Evolutionary conservation across 352 stramenopile genomes (phyloP).

Genomic region (Pythium monospermum): DNA sequence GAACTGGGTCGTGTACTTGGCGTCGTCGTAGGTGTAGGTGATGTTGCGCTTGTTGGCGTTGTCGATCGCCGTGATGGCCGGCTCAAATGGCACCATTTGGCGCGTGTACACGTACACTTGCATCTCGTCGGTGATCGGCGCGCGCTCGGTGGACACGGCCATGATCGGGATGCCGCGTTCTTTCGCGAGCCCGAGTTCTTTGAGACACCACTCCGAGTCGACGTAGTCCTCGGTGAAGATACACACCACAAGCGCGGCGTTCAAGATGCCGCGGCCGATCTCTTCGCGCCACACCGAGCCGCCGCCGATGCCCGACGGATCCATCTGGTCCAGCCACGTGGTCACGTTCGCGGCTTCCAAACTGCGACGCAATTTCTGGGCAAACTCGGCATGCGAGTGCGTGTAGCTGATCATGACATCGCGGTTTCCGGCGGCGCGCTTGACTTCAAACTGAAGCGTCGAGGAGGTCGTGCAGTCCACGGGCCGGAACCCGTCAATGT

Average conservation of each 20-base stretch:
- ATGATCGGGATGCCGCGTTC: slow-evolving; percentile 62
- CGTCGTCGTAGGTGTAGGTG: slow-evolving; percentile 63
- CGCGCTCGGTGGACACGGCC: slow-evolving; percentile 57
- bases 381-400: slow-evolving; percentile 74
- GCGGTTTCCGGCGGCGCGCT: slow-evolving; percentile 64
- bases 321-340: slow-evolving; percentile 78
- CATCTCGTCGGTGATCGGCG: slow-evolving; percentile 58
- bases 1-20: slow-evolving; percentile 49
- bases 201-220: slow-evolving; percentile 71
- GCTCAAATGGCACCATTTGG: slow-evolving; percentile 79
- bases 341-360: slow-evolving; percentile 73
- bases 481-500: slow-evolving; percentile 58
- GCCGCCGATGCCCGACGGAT: slow-evolving; percentile 72
- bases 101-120: slow-evolving; percentile 84
- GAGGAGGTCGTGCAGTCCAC: slow-evolving; percentile 82
- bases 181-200: slow-evolving; percentile 74
- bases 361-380: slow-evolving; percentile 56
- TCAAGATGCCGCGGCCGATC: slow-evolving; percentile 73
- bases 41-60: slow-evolving; percentile 49
- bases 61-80: slow-evolving; percentile 54
- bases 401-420: slow-evolving; percentile 89
- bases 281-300: slow-evolving; percentile 79
- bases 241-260: slow-evolving; percentile 64
- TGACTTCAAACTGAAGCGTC: slow-evolving; percentile 79
- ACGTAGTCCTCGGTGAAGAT: slow-evolving; percentile 74